phyloP scores from a whole-genome alignment of 2,329 filamentous ascomycete species.

The Bertia moriformis region DNA sequence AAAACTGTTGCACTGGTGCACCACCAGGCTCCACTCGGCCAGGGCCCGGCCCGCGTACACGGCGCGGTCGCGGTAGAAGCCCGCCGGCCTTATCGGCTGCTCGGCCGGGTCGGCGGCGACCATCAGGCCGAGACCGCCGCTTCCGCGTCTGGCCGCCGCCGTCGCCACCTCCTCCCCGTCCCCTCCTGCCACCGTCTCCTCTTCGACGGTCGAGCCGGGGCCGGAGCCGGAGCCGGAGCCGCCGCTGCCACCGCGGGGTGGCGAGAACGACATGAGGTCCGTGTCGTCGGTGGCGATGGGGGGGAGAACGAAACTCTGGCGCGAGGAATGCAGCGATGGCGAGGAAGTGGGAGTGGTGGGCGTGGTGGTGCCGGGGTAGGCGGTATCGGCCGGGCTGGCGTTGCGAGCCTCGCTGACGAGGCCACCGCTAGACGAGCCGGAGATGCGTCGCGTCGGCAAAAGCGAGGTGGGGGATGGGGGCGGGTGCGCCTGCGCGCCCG shows the following conservation, averaged over 20 bases:
- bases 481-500: slow-evolving; percentile 6
- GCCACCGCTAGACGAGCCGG: slow-evolving; percentile 27
- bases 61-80: slow-evolving; percentile 26
- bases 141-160: slow-evolving; percentile 7
- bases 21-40: slow-evolving; percentile 64
- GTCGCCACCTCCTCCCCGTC: too few relatives aligned
- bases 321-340: background rate
- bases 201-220: too few relatives aligned
- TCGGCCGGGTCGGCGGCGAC: slow-evolving; percentile 17
- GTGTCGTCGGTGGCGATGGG: background rate
- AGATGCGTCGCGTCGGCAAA: slow-evolving; percentile 28
- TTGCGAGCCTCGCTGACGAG: slow-evolving; percentile 35
- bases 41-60: slow-evolving; percentile 60
- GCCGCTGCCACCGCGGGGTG: slow-evolving; percentile 7
- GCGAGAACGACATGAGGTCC: slow-evolving; percentile 6
- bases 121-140: slow-evolving; percentile 5
- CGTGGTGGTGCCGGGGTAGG: slow-evolving; percentile 5
- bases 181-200: too few relatives aligned
- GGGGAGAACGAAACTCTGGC: background rate
- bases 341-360: background rate
- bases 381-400: slow-evolving; percentile 21
- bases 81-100: slow-evolving; percentile 28
- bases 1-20: slow-evolving; percentile 69
- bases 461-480: slow-evolving; percentile 21
- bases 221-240: too few relatives aligned